Percentiles rank a stretch among this genome's conserved stretches.
Conservation (phyloP, 2,329 filamentous ascomycete species). For the Dichotomopilus funicola region DNA sequence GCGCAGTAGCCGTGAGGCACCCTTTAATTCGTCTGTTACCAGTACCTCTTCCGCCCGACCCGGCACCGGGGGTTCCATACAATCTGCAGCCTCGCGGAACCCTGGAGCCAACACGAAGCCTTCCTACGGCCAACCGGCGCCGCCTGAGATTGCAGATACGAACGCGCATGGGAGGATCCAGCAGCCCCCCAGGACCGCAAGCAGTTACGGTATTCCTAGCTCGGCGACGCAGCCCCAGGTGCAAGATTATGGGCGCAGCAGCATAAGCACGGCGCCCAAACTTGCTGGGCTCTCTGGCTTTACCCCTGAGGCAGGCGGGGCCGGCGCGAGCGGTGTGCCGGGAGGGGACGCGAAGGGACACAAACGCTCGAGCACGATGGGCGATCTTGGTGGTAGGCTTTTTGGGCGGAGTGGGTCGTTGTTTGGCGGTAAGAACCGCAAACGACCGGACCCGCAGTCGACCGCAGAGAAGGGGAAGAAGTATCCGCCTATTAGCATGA, state of each 20-base stretch:
- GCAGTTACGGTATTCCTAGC: conserved; percentile 62
- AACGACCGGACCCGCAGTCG: conserved; percentile 38
- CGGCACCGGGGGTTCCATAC: conserved; percentile 74
- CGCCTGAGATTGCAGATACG: conserved; percentile 78
- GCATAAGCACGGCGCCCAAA: conserved; percentile 54
- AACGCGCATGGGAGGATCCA: conserved; percentile 87
- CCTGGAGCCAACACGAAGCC: conserved; percentile 46
- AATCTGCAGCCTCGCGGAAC: conserved; percentile 62
- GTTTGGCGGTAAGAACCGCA: conserved; percentile 58
- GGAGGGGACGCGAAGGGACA: conserved; percentile 45
- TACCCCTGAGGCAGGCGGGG: conserved; percentile 37
- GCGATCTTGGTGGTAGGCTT: conserved; percentile 73
- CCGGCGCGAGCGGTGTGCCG: conserved; percentile 23
- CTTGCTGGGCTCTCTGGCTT: conserved; percentile 54
- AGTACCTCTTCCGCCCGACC: conserved; percentile 52
- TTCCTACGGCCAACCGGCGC: conserved; percentile 82
- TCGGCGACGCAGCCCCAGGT: conserved; percentile 53
- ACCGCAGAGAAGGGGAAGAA: conserved; percentile 57
- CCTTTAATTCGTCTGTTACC: conserved; percentile 46
- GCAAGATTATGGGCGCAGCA: conserved; percentile 49
- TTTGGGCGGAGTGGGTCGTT: conserved; percentile 79
- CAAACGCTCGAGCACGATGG: conserved; percentile 69
- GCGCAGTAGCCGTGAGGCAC: conserved; percentile 44
- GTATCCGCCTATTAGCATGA: conserved; percentile 91
- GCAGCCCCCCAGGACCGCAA: conserved; percentile 58